Evolutionary conservation across 2,329 filamentous ascomycete species (phyloP).

Genomic region (Microdochium bolleyi): DNA sequence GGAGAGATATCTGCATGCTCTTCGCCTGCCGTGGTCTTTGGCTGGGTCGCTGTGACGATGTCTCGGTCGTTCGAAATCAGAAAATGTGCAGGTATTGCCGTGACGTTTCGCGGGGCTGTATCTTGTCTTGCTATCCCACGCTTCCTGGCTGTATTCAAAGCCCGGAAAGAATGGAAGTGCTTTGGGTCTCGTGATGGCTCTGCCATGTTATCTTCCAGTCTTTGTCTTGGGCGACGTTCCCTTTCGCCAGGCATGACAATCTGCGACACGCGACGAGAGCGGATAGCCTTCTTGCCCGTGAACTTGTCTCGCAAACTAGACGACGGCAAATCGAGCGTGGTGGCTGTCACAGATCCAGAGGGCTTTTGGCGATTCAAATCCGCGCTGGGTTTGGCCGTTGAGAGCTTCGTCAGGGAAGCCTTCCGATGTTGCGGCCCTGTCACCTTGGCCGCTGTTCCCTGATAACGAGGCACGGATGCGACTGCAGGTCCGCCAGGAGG

Average conservation of each 20-base stretch:
- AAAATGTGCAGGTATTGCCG: slow-evolving; percentile 20
- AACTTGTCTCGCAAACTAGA: not conserved
- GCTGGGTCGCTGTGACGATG: slow-evolving; percentile 1
- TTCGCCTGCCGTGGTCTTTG: not conserved
- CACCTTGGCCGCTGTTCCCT: slow-evolving; percentile 11
- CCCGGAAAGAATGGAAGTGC: slow-evolving; percentile 27
- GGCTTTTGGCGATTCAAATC: not conserved
- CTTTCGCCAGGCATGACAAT: slow-evolving; percentile 36
- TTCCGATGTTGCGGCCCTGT: slow-evolving; percentile 5
- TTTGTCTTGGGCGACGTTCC: slow-evolving; percentile 22
- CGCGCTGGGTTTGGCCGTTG: not conserved
- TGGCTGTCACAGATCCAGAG: not conserved
- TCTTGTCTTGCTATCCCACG: slow-evolving; percentile 35
- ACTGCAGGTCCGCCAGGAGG: not conserved
- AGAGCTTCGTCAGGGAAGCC: slow-evolving; percentile 2
- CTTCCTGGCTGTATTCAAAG: slow-evolving; percentile 31
- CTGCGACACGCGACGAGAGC: slow-evolving; percentile 20
- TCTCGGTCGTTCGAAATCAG: slow-evolving; percentile 13
- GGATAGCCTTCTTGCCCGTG: not conserved
- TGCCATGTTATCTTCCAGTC: slow-evolving; percentile 27
- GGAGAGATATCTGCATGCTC: not conserved
- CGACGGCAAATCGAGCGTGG: not conserved
- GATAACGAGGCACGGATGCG: slow-evolving; percentile 11
- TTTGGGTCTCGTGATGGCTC: slow-evolving; percentile 32
- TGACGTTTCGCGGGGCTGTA: slow-evolving; percentile 24